phyloP scores from a whole-genome alignment of 306 rosid genomes.

The Medicago ruthenica region DNA sequence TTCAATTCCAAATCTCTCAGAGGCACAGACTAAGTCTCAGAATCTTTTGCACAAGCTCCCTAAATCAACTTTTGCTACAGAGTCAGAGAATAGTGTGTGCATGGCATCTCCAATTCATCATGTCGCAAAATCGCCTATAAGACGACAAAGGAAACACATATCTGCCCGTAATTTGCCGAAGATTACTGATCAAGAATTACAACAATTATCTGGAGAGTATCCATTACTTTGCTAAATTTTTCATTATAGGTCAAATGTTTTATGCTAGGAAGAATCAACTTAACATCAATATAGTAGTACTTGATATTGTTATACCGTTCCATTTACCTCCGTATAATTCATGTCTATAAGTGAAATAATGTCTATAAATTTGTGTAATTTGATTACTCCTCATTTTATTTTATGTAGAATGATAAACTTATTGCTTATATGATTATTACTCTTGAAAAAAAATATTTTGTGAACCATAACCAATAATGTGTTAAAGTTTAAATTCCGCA shows the following conservation, averaged over 20 bases:
- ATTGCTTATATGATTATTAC: conserved; percentile 15
- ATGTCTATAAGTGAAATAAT: background rate
- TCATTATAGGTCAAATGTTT: conserved; percentile 10
- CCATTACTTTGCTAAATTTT: conserved; percentile 51
- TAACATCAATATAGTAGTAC: background rate
- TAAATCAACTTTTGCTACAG: background rate
- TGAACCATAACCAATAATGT: conserved; percentile 59
- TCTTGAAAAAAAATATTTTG: conserved; percentile 41
- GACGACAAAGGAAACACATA: conserved; percentile 83
- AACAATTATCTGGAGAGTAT: conserved; percentile 96
- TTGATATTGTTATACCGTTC: background rate
- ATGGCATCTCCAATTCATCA: conserved; percentile 83
- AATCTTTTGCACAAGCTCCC: conserved; percentile 32
- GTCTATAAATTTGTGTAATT: background rate
- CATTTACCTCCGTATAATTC: background rate
- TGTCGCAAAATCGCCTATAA: conserved; percentile 93
- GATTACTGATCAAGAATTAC: conserved; percentile 90
- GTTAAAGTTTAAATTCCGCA: conserved; percentile 83
- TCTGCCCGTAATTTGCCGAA: conserved; percentile 97
- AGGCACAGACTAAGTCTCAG: too few species aligned
- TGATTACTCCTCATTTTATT: background rate
- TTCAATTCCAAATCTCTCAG: conserved; percentile 21
- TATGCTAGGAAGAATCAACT: background rate
- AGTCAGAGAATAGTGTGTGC: conserved; percentile 63
- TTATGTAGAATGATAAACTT: background rate